Percentiles rank a stretch among this genome's conserved stretches.
Conservation (phyloP, 257 asterid species). For the Handroanthus guayacan region DNA sequence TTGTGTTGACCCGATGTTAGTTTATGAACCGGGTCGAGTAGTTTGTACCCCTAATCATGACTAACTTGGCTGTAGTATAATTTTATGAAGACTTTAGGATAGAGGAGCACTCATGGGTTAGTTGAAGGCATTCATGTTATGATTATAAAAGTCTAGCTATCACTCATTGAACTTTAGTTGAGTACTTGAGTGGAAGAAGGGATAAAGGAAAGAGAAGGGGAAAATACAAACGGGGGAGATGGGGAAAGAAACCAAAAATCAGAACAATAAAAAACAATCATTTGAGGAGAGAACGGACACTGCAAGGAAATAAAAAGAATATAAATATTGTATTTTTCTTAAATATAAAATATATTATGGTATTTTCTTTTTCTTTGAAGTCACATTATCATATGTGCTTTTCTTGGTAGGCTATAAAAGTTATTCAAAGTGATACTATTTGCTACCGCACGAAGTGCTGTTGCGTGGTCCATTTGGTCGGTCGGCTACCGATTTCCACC, state of each 20-base stretch:
- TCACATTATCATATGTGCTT: background rate
- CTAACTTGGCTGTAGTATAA: background rate
- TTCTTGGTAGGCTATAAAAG: background rate
- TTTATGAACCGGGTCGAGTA: too few species aligned
- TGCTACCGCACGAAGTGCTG: background rate
- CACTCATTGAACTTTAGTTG: background rate
- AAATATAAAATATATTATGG: too few species aligned
- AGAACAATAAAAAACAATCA: background rate
- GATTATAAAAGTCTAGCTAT: background rate
- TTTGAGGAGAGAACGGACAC: background rate
- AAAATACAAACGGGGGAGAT: background rate
- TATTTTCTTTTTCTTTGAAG: background rate
- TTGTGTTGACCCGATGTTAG: too few species aligned
- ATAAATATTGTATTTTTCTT: background rate
- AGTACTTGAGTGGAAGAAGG: too few species aligned
- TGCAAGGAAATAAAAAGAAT: background rate
- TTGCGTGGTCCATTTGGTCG: conserved; percentile 30
- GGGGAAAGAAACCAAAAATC: background rate
- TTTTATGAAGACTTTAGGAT: background rate
- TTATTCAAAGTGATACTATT: background rate
- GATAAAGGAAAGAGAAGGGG: too few species aligned
- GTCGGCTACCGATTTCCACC: conserved; percentile 26
- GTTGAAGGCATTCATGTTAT: background rate
- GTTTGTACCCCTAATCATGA: background rate
- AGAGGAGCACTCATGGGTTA: too few species aligned